Conservation (phyloP, 305 asterid genomes). For the Fraxinus velutina region DNA sequence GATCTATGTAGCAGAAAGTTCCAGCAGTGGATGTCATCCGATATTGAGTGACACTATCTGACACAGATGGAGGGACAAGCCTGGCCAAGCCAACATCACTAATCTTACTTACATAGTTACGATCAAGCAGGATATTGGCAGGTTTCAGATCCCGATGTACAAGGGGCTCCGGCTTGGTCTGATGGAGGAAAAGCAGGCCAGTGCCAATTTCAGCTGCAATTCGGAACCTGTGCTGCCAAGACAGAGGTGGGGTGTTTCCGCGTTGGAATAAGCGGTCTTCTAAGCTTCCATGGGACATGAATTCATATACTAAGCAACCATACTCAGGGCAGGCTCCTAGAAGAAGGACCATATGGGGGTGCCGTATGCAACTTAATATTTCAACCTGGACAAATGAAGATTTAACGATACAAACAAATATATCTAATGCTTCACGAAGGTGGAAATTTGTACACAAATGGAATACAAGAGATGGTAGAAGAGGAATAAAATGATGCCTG, state of each 20-base stretch:
- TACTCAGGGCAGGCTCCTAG: constrained; percentile 76
- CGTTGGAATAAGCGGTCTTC: constrained; percentile 59
- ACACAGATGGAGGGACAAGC: constrained; percentile 65
- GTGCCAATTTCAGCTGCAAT: constrained; percentile 68
- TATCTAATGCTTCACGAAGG: background rate
- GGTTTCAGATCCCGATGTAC: constrained; percentile 71
- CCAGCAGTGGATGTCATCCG: constrained; percentile 74
- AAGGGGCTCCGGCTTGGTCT: constrained; percentile 68
- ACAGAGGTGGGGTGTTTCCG: constrained; percentile 52
- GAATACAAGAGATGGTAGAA: background rate
- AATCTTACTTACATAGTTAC: constrained; percentile 66
- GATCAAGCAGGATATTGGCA: constrained; percentile 61
- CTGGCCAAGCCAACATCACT: constrained; percentile 72
- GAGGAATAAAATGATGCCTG: background rate
- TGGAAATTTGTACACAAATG: background rate
- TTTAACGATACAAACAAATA: background rate
- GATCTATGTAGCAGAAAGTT: constrained; percentile 73
- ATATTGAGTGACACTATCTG: constrained; percentile 68
- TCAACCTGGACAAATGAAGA: constrained; percentile 44
- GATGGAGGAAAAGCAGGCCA: constrained; percentile 64
- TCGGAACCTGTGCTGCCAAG: constrained; percentile 66
- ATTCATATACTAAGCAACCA: constrained; percentile 65
- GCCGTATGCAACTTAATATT: constrained; percentile 62
- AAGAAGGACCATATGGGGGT: constrained; percentile 74
- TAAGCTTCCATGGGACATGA: constrained; percentile 64